These are phyloP conservation scores for Filobasidium uniguttulatum DNA, from an alignment of 1,284 basidiomycete species.

Conservation along the genomic window DNA sequence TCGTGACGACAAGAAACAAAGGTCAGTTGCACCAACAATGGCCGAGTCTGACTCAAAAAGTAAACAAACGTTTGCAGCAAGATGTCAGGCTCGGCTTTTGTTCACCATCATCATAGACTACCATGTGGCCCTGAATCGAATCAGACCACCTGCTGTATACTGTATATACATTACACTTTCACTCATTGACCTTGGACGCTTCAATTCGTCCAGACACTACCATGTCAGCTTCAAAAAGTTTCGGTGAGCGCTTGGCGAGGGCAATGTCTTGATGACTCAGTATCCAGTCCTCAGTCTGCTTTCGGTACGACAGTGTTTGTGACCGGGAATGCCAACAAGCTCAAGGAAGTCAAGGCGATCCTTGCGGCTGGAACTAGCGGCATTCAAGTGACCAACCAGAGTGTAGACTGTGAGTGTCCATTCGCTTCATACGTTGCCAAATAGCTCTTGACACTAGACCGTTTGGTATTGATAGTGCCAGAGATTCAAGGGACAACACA, in stretches of 20 bases:
- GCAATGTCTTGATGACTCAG: background rate
- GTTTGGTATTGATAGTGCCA: conserved; percentile 44
- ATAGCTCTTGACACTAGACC: no score
- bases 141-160: no score
- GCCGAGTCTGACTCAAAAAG: no score
- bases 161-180: no score
- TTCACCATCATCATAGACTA: no score
- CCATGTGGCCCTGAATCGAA: no score
- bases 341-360: conserved; percentile 61
- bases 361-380: conserved; percentile 26
- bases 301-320: conserved; percentile 59
- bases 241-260: background rate
- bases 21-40: no score
- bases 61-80: no score
- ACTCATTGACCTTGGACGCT: no score
- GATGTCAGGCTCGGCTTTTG: no score
- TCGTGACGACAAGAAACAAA: no score
- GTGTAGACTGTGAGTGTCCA: conserved; percentile 32
- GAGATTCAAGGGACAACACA: conserved; percentile 88
- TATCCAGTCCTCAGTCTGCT: background rate
- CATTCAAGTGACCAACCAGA: conserved; percentile 27
- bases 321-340: conserved; percentile 88
- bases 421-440: conserved; percentile 6
- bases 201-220: no score
- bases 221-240: background rate